Percentiles rank a stretch among this genome's conserved stretches.
These are phyloP conservation scores for Xanthoparmelia taractica DNA, from an alignment of 495 filamentous ascomycete species.

Conservation along the genomic window DNA sequence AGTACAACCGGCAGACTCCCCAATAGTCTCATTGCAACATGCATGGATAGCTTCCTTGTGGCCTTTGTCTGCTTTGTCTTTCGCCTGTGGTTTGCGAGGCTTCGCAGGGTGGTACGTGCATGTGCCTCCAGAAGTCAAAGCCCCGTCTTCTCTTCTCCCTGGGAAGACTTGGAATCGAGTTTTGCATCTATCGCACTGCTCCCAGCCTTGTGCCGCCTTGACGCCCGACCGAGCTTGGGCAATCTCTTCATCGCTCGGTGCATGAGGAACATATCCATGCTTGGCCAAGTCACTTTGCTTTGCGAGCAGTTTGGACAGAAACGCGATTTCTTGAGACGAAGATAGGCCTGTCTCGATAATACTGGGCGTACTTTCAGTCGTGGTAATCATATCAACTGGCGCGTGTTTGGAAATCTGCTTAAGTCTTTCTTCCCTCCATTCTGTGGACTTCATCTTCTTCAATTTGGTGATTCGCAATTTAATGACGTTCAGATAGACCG, in stretches of 20 bases:
- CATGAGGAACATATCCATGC: slow-evolving; percentile 65
- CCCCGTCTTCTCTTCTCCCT: slow-evolving; percentile 73
- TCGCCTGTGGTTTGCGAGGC: slow-evolving; percentile 41
- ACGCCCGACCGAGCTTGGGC: slow-evolving; percentile 56
- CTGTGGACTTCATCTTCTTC: slow-evolving; percentile 32
- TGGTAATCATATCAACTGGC: slow-evolving; percentile 34
- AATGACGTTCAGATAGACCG: slow-evolving; percentile 73
- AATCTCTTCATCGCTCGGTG: slow-evolving; percentile 55
- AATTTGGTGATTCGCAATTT: slow-evolving; percentile 50
- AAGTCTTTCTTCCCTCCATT: slow-evolving; percentile 51
- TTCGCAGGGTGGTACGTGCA: slow-evolving; percentile 76
- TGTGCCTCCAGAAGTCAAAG: slow-evolving; percentile 62
- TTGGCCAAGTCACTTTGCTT: slow-evolving; percentile 50
- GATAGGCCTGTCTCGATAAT: slow-evolving; percentile 60
- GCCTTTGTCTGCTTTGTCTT: slow-evolving; percentile 41
- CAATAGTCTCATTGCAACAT: slow-evolving; percentile 70
- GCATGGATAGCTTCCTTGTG: slow-evolving; percentile 52
- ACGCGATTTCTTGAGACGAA: slow-evolving; percentile 55
- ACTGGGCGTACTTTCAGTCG: slow-evolving; percentile 23
- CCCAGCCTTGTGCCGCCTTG: slow-evolving; percentile 61
- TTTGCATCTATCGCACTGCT: slow-evolving; percentile 79
- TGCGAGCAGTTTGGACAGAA: slow-evolving; percentile 53
- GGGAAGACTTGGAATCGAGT: slow-evolving; percentile 89
- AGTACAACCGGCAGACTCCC: slow-evolving; percentile 64
- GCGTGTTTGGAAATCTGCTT: slow-evolving; percentile 21